A percentile compares a stretch with the other conserved stretches of the same genome.
Evolutionary conservation across 192 early-diverging fungal species (phyloP).

Genomic region (Dispira simplex): DNA sequence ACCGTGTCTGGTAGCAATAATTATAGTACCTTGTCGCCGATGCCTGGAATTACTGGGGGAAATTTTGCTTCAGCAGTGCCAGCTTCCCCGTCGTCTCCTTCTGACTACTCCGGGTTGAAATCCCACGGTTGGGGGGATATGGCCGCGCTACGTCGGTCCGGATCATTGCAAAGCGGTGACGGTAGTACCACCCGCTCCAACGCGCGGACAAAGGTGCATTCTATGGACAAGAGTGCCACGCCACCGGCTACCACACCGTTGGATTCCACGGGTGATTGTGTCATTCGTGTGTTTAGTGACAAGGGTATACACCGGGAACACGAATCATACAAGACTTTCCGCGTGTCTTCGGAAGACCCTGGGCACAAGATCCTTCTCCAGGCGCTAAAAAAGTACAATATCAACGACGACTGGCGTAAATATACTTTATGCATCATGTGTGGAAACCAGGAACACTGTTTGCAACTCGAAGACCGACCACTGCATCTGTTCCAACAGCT

Average conservation of each 20-base stretch:
- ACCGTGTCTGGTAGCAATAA: neutral
- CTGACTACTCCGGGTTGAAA: neutral
- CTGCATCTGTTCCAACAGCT: neutral
- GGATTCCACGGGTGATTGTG: neutral
- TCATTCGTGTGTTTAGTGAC: constrained; percentile 76
- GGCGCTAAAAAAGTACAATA: constrained; percentile 83
- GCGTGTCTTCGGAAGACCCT: constrained; percentile 63
- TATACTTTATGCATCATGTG: constrained; percentile 74
- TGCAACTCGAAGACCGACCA: constrained; percentile 2
- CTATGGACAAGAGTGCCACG: neutral
- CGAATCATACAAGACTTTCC: constrained; percentile 77
- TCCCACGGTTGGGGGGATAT: constrained; percentile 3
- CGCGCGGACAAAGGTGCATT: neutral
- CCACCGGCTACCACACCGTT: constrained; percentile 7
- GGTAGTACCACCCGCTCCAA: neutral
- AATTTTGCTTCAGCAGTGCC: neutral
- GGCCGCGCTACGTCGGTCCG: neutral
- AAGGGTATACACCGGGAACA: constrained; percentile 39
- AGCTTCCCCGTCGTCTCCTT: neutral
- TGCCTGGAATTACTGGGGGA: constrained; percentile 1
- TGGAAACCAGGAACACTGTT: constrained; percentile 16
- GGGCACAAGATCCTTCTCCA: constrained; percentile 74
- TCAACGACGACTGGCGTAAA: constrained; percentile 69
- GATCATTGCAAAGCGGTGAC: neutral
- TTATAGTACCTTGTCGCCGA: constrained; percentile 10